These are phyloP conservation scores for Pestalotiopsis fici DNA, from an alignment of 2,329 filamentous ascomycete species.

Conservation along the genomic window DNA sequence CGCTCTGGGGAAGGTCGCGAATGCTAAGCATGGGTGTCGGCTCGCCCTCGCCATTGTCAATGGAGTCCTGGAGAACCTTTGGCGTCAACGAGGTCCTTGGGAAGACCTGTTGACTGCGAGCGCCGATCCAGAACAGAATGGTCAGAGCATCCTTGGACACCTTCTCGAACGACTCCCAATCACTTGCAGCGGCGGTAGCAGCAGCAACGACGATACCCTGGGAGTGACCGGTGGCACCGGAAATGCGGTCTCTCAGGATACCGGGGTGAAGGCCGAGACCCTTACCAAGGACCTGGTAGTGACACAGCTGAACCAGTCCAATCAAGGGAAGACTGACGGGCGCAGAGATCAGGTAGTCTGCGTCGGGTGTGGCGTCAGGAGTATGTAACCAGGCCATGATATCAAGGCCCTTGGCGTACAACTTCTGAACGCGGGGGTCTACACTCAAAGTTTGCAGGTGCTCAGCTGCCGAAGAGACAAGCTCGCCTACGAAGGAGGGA, in stretches of 20 bases:
- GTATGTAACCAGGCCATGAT: constrained; percentile 91
- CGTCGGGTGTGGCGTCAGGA: constrained; percentile 85
- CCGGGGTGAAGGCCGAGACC: constrained; percentile 88
- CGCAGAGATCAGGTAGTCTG: constrained; percentile 91
- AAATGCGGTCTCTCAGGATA: constrained; percentile 79
- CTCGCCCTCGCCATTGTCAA: constrained; percentile 90
- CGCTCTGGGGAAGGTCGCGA: constrained; percentile 81
- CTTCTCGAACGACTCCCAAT: constrained; percentile 89
- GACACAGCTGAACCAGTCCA: constrained; percentile 90
- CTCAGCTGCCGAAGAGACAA: constrained; percentile 79
- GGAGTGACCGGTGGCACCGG: constrained; percentile 92
- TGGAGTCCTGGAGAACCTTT: constrained; percentile 85
- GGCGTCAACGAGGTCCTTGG: constrained; percentile 92
- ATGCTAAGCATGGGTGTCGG: constrained; percentile 99
- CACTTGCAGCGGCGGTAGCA: constrained; percentile 84
- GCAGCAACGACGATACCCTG: constrained; percentile 95
- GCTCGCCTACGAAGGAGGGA: constrained; percentile 83
- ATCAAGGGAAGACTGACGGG: constrained; percentile 96
- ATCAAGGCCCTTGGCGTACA: constrained; percentile 96
- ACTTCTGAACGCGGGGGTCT: constrained; percentile 86
- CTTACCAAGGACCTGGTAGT: constrained; percentile 94
- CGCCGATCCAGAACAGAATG: constrained; percentile 97
- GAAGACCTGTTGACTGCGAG: constrained; percentile 95
- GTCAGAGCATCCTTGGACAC: constrained; percentile 80
- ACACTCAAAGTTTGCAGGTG: constrained; percentile 83